These are phyloP conservation scores for Osmanthus fragrans DNA, from an alignment of 257 asterid genomes.

Conservation along the genomic window DNA sequence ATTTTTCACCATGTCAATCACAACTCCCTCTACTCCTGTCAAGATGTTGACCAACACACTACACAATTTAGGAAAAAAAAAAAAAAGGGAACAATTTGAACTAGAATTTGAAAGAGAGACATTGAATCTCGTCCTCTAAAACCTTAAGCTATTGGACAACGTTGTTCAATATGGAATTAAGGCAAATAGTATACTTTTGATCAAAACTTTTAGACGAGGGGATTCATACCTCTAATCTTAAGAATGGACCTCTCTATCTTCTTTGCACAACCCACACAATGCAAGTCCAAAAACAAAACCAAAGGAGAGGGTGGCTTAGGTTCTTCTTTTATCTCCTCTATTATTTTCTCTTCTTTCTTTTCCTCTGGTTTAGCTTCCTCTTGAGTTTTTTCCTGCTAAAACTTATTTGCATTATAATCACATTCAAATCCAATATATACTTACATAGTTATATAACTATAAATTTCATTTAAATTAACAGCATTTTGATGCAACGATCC, in stretches of 20 bases:
- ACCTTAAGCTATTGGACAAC: not conserved
- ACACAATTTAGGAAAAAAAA: not conserved
- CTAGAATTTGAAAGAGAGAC: no score
- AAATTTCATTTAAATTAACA: not conserved
- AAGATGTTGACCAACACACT: no score
- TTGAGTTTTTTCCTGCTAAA: constrained; percentile 20
- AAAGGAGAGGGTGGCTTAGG: constrained; percentile 61
- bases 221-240: constrained; percentile 60
- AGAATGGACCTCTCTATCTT: constrained; percentile 73
- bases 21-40: constrained; percentile 75
- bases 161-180: not conserved
- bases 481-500: constrained; percentile 13
- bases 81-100: no score
- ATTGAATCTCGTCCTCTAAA: no score
- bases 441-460: no score
- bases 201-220: not conserved
- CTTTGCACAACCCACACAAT: constrained; percentile 89
- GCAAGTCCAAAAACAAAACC: constrained; percentile 73
- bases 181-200: not conserved
- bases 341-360: constrained; percentile 24
- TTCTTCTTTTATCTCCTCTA: constrained; percentile 43
- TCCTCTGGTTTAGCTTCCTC: constrained; percentile 41
- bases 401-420: no score
- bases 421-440: not conserved
- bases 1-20: constrained; percentile 59